These are phyloP conservation scores for Lepiota brunneoincarnata DNA, from an alignment of 768 basidiomycete species.

Conservation along the genomic window DNA sequence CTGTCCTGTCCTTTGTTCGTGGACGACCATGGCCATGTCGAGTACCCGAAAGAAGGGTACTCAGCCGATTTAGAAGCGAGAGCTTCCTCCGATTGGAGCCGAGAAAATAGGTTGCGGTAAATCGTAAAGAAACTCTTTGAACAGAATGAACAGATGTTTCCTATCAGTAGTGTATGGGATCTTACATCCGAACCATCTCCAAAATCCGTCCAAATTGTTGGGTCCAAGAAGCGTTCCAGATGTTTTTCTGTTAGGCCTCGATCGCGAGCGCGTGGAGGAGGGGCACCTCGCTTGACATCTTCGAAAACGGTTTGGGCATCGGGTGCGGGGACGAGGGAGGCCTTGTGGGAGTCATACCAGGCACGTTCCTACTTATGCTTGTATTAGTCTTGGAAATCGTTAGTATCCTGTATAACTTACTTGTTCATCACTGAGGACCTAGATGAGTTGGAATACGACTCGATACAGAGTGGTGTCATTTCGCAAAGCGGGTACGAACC, in stretches of 20 bases:
- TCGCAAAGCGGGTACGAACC: constrained; percentile 36
- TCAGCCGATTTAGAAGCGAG: constrained; percentile 36
- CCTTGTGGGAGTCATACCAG: constrained; percentile 95
- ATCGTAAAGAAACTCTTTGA: constrained; percentile 87
- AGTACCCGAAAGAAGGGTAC: constrained; percentile 84
- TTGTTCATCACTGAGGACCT: constrained; percentile 95
- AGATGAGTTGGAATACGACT: constrained; percentile 3
- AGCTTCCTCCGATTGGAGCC: constrained; percentile 80
- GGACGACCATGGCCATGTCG: constrained; percentile 70
- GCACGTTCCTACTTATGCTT: constrained; percentile 81
- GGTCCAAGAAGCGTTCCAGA: constrained; percentile 80
- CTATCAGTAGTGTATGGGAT: not conserved
- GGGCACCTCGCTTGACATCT: constrained; percentile 73
- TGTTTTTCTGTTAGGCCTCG: constrained; percentile 81
- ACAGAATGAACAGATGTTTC: not conserved
- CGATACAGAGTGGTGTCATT: no score
- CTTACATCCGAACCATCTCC: constrained; percentile 62
- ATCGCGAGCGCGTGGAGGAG: constrained; percentile 51
- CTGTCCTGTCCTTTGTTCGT: constrained; percentile 39
- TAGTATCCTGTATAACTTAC: constrained; percentile 38
- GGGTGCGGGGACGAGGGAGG: constrained; percentile 74
- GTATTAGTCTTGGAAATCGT: constrained; percentile 13
- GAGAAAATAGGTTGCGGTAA: constrained; percentile 82
- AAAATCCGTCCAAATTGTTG: constrained; percentile 61
- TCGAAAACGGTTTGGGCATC: constrained; percentile 86